phyloP scores from a whole-genome alignment of 2,329 filamentous ascomycete species.

The Leptographium flavum region DNA sequence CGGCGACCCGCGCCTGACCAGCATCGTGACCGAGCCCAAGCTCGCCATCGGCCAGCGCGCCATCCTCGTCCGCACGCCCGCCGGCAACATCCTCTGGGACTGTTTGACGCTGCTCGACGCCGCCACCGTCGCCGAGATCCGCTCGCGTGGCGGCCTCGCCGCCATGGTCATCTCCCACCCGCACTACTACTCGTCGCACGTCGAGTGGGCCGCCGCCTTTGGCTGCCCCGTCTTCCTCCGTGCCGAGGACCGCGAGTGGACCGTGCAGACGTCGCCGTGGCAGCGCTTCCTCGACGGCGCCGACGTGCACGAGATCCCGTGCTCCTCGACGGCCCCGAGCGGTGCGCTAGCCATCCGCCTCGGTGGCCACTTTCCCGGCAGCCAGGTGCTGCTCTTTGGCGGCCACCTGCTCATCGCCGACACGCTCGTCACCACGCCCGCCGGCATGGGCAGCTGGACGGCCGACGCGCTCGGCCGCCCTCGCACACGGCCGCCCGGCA shows the following conservation, averaged over 20 bases:
- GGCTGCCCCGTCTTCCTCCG: conserved; percentile 56
- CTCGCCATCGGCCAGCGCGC: conserved; percentile 65
- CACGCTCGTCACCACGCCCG: conserved; percentile 57
- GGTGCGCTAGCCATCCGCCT: conserved; percentile 50
- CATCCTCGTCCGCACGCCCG: conserved; percentile 48
- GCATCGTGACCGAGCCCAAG: conserved; percentile 37
- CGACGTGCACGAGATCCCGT: conserved; percentile 23
- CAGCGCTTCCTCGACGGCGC: conserved; percentile 31
- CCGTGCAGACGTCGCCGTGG: conserved; percentile 28
- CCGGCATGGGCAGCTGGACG: conserved; percentile 33
- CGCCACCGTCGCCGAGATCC: conserved; percentile 43
- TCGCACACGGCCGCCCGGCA: conserved; percentile 23
- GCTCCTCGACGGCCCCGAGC: conserved; percentile 8
- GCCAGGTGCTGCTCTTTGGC: conserved; percentile 49
- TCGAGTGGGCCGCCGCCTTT: conserved; percentile 59
- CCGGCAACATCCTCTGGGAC: conserved; percentile 70
- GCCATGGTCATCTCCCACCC: conserved; percentile 70
- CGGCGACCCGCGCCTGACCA: conserved; percentile 28
- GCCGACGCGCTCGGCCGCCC: conserved; percentile 24
- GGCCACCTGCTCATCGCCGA: conserved; percentile 59
- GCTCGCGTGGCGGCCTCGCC: conserved; percentile 45
- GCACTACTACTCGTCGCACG: conserved; percentile 67
- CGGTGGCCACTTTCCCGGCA: conserved; percentile 70
- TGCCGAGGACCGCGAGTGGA: conserved; percentile 51
- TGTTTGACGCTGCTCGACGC: conserved; percentile 56